Base-by-base conservation (phyloP, 2,329 filamentous ascomycete species). In the Neospermospora avenae region DNA sequence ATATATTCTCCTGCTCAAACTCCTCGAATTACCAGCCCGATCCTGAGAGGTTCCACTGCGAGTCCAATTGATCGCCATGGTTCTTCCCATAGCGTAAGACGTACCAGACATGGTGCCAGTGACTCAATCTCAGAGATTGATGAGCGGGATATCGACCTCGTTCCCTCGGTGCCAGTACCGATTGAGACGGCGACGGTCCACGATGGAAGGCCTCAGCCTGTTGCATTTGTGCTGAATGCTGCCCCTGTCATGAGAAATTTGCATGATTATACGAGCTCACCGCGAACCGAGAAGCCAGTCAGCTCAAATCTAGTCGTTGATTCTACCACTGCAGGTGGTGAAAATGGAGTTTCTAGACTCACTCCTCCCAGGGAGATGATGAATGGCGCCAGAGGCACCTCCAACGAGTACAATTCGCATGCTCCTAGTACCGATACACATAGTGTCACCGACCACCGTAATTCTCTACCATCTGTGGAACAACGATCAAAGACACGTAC, bases 331-430 rank as follows among this genome's bases (percentile, higher is more conserved):
- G 49, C 34, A 16, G 58, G 25, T 14, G 45, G 57, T 51, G 60
- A 66, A 13, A 59, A 59, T 63, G 65, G 67, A 24, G 69, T 60
- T 25, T 70, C 71, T 57, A 66, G 70, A 8, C 67, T 73, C 13
- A 72, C 72, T 16, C 71, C 72, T 6, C 59, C 73, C 13, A 68
- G 68, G 18, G 73, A 74, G 59, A 65, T 72, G 63, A 69, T 69
- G 61, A 71, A 74, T 59, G 68, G 61, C 24, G 67, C 67, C 25
- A 64, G 58, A 18, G 69, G 71, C 28, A 68, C 66, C 34, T 71
- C 70, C 10, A 71, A 73, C 56, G 69, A 73, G 58, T 60, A 64
- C 20, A 69, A 65, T 28, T 67, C 65, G 25, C 60, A 62, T 39
- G 64, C 67, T 25, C 65, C 65, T 28, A 68, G 65, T 55, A 52